Evolutionary conservation across 805 yeast genomes (phyloP).

Genomic region (Martiniozyma abietophila): DNA sequence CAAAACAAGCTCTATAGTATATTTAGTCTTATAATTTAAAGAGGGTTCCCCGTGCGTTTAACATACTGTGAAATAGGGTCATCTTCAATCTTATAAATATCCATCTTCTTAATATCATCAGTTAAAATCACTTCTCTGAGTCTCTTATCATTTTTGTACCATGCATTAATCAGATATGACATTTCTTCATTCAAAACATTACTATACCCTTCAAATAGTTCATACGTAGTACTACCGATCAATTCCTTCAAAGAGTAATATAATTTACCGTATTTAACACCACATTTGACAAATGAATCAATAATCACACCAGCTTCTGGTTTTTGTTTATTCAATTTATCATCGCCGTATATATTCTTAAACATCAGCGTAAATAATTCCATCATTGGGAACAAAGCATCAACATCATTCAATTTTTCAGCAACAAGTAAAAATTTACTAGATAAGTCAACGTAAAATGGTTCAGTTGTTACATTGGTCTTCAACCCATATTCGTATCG

Average conservation of each 20-base stretch:
- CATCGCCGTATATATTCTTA: constrained; percentile 35
- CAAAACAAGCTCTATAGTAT: neutral
- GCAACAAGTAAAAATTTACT: constrained; percentile 41
- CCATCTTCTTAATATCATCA: constrained; percentile 36
- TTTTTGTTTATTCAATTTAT: constrained; percentile 8
- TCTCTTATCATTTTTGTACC: constrained; percentile 60
- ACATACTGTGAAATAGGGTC: constrained; percentile 53
- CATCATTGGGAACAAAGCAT: constrained; percentile 71
- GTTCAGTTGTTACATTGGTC: constrained; percentile 20
- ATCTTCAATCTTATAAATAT: constrained; percentile 36
- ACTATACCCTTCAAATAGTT: constrained; percentile 38
- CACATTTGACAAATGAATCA: constrained; percentile 54
- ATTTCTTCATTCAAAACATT: constrained; percentile 40
- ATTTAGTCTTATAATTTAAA: constrained; percentile 8
- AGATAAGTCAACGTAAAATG: constrained; percentile 30
- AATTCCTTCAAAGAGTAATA: constrained; percentile 56
- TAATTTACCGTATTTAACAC: constrained; percentile 53
- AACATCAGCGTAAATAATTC: constrained; percentile 59
- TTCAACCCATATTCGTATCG: constrained; percentile 23
- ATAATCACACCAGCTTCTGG: constrained; percentile 42
- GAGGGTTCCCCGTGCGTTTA: constrained; percentile 30
- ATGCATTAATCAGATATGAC: constrained; percentile 50
- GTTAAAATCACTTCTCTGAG: constrained; percentile 46
- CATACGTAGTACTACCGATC: constrained; percentile 49
- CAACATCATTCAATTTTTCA: constrained; percentile 53